Conservation (phyloP, 495 filamentous ascomycete species). For the Neurospora hispaniola region DNA sequence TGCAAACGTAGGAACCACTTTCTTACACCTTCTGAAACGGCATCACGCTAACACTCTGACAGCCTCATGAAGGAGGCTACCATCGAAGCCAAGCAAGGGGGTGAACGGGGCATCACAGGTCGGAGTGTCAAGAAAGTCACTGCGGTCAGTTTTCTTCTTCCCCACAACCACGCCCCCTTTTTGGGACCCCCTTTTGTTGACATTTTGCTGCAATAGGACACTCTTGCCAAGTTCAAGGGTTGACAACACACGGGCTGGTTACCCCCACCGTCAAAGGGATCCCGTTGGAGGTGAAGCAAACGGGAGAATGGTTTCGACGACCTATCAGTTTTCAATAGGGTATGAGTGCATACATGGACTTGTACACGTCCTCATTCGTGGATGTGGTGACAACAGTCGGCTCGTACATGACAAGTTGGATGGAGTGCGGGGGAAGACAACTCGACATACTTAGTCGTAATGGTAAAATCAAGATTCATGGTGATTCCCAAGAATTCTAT, state of each 20-base stretch:
- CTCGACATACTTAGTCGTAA: neutral
- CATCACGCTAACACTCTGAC: conserved; percentile 8
- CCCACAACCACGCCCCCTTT: neutral
- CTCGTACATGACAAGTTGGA: neutral
- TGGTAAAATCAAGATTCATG: neutral
- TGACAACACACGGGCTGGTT: conserved; percentile 20
- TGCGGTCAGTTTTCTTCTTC: conserved; percentile 44
- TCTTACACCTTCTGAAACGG: neutral
- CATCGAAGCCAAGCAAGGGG: conserved; percentile 62
- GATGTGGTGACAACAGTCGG: neutral
- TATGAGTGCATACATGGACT: neutral
- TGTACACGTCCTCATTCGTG: neutral
- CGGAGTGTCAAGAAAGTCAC: conserved; percentile 68
- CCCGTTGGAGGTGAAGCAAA: neutral
- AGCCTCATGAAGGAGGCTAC: conserved; percentile 79
- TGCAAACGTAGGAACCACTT: conserved; percentile 58
- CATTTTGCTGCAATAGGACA: conserved; percentile 37
- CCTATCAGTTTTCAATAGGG: neutral
- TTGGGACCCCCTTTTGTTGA: conserved; percentile 5
- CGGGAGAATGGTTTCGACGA: neutral
- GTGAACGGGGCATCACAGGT: conserved; percentile 62
- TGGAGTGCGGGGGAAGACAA: neutral
- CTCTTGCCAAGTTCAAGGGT: conserved; percentile 69
- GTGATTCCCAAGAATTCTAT: neutral
- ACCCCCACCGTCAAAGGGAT: neutral